Base-by-base conservation (phyloP, 192 early-diverging fungal genomes). In the Linderina pennispora region DNA sequence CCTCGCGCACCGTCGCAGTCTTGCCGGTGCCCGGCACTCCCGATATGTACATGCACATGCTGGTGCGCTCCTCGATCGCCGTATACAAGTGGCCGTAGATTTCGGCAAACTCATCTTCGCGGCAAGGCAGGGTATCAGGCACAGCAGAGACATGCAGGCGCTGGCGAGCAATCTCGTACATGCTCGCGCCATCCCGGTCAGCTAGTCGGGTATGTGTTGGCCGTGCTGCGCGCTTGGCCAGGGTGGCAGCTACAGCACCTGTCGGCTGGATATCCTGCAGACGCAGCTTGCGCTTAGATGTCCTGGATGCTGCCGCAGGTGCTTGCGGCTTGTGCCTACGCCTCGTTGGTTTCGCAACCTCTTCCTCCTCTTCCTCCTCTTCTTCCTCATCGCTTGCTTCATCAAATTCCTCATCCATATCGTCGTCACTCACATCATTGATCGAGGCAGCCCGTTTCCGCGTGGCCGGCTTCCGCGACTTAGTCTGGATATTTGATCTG, bases 11-110 rank as follows among this genome's bases (percentile, higher is more conserved):
- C 0, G 96, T 97, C 0, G 94, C 96, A 0, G 96, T 99, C 62
- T 99, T 99, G 31, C 96, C 96, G 2, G 92, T 96, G 4, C 96
- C 96, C 2, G 96, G 94, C 5, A 94, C 90, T 4, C 93, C 94
- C 19, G 92, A 94, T 17, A 99, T 89, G 58, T 93, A 98, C 23
- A 97, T 78, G 53, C 93, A 94, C 49, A 79, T 80, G 34, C 93
- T 91, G 11, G 67, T 79, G 32, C 85, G 62, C 48, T 93, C 85
- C 48, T 88, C 77, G n/a, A 97, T 75, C 0, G 91, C 88, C 28
- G 60, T 77, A 46, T 83, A 78, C 8, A 98, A 45, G 21, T 86
- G 77, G 2, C 74, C 75, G 40, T 86, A 80, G 18, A 99, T 83
- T 19, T 87, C 75, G 17, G 74, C 77, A 76, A 92, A 94, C 70